These are phyloP conservation scores for Capsicum chinense DNA, from an alignment of 257 asterid genomes.

Conservation along the genomic window DNA sequence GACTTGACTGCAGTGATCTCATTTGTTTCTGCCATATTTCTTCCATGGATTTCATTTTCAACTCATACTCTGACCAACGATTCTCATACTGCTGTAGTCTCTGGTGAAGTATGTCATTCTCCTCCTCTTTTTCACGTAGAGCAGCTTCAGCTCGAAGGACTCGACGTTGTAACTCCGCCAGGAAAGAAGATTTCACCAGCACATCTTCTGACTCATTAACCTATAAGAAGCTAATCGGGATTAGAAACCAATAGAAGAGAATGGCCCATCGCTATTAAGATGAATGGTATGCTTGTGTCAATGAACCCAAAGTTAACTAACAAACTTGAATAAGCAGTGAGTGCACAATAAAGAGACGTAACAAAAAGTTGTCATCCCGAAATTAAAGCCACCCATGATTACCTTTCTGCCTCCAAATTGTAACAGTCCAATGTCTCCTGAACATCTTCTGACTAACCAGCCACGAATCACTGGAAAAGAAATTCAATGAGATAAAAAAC, in stretches of 20 bases:
- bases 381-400: slow-evolving; percentile 29
- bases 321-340: slow-evolving; percentile 21
- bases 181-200: slow-evolving; percentile 89
- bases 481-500: slow-evolving; percentile 15
- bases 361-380: slow-evolving; percentile 17
- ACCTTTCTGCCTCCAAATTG: slow-evolving; percentile 88
- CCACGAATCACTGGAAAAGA: slow-evolving; percentile 85
- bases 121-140: slow-evolving; percentile 86
- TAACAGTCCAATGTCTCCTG: slow-evolving; percentile 80
- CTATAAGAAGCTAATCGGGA: slow-evolving; percentile 44
- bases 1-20: slow-evolving; percentile 97
- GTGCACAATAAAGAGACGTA: slow-evolving; percentile 9
- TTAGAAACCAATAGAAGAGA: neutral
- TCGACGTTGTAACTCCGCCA: slow-evolving; percentile 89
- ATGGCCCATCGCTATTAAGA: neutral
- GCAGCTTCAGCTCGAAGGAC: slow-evolving; percentile 90
- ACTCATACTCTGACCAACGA: slow-evolving; percentile 96
- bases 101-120: slow-evolving; percentile 85
- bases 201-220: slow-evolving; percentile 79
- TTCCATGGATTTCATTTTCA: slow-evolving; percentile 97
- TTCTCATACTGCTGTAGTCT: slow-evolving; percentile 87
- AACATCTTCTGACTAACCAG: slow-evolving; percentile 94
- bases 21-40: slow-evolving; percentile 98
- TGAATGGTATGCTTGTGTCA: slow-evolving; percentile 5
- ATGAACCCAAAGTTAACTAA: neutral